These are phyloP conservation scores for Starmerella tilneyi DNA, from an alignment of 805 yeast species.

Conservation along the genomic window DNA sequence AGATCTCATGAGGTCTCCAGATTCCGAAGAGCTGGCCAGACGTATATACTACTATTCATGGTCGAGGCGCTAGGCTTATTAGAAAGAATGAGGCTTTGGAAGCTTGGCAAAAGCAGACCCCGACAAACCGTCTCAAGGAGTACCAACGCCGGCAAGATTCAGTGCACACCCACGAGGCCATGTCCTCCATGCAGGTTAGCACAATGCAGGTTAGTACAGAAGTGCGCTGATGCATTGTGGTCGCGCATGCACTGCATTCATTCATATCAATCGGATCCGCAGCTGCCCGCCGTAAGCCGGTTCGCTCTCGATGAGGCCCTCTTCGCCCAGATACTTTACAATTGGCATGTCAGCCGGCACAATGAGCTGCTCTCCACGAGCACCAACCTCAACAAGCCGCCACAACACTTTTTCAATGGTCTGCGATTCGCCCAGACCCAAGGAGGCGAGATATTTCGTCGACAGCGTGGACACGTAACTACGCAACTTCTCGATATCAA, in stretches of 20 bases:
- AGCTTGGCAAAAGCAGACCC: too few relatives aligned
- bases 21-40: too few relatives aligned
- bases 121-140: too few relatives aligned
- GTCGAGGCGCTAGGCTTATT: too few relatives aligned
- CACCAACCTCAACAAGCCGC: slow-evolving; percentile 10
- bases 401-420: slow-evolving; percentile 7
- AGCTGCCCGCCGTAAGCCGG: slow-evolving; percentile 11
- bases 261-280: slow-evolving; percentile 8
- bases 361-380: slow-evolving; percentile 13
- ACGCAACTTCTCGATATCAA: background rate
- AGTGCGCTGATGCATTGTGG: too few relatives aligned
- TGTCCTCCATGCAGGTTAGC: too few relatives aligned
- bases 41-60: too few relatives aligned
- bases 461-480: slow-evolving; percentile 4
- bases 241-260: background rate
- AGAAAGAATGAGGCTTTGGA: too few relatives aligned
- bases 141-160: too few relatives aligned
- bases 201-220: too few relatives aligned
- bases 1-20: too few relatives aligned
- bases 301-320: slow-evolving; percentile 13
- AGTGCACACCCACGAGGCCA: too few relatives aligned
- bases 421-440: slow-evolving; percentile 9
- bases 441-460: slow-evolving; percentile 2
- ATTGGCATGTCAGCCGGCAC: slow-evolving; percentile 12
- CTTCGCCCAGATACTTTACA: slow-evolving; percentile 15